Percentiles rank a stretch among this genome's conserved stretches.
These are phyloP conservation scores for Opeltia flavorubescens DNA, from an alignment of 495 filamentous ascomycete genomes.

Conservation along the genomic window DNA sequence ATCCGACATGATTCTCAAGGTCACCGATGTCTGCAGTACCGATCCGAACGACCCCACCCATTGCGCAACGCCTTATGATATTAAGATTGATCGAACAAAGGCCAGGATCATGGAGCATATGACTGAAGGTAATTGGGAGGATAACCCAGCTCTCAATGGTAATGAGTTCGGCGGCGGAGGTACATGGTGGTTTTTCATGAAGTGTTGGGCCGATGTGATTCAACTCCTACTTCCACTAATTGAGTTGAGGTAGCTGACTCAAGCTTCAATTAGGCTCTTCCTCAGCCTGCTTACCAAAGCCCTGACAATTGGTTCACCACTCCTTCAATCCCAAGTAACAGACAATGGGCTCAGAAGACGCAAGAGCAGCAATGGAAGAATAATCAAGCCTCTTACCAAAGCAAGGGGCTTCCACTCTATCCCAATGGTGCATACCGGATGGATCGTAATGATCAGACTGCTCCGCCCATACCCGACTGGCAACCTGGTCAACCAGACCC, in stretches of 20 bases:
- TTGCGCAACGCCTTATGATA: constrained; percentile 13
- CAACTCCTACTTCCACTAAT: background rate
- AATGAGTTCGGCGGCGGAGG: constrained; percentile 3
- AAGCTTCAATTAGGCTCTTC: constrained; percentile 3
- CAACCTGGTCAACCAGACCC: constrained; percentile 7
- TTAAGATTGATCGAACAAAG: constrained; percentile 15
- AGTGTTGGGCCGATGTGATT: constrained; percentile 16
- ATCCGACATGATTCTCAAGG: constrained; percentile 17
- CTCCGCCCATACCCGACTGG: constrained; percentile 11
- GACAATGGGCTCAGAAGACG: constrained; percentile 8
- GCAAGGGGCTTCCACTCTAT: constrained; percentile 11
- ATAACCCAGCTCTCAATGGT: constrained; percentile 1
- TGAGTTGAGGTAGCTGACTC: background rate
- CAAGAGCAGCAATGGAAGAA: constrained; percentile 6
- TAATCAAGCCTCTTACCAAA: constrained; percentile 13
- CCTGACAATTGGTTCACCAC: constrained; percentile 14
- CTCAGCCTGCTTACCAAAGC: constrained; percentile 11
- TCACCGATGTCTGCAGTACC: constrained; percentile 15
- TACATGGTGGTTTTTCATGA: constrained; percentile 17
- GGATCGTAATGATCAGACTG: constrained; percentile 4
- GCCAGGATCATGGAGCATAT: constrained; percentile 6
- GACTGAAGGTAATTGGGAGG: background rate
- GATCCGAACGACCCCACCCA: constrained; percentile 13
- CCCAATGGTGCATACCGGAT: constrained; percentile 12
- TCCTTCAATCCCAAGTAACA: constrained; percentile 9